Evolutionary conservation across 768 basidiomycete species (phyloP), one percentile per base, ranked within the genome.

Genomic region (Termitomyces sp.): DNA sequence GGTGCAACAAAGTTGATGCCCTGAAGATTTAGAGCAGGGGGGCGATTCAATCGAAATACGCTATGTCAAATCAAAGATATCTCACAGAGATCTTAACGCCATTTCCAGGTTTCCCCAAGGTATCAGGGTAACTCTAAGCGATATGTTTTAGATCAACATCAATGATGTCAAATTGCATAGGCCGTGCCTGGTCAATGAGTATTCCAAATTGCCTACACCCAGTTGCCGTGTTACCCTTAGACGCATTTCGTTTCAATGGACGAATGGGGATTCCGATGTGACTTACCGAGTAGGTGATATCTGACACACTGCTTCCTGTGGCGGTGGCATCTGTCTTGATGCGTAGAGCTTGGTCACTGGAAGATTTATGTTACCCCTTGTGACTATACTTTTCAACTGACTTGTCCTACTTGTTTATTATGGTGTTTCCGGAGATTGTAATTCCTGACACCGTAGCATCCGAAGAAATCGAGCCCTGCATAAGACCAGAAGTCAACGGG

Each of bases 11-110:
- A 86, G 62, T 72, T 79, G 62, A 87, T 69, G 59, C 72, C 74
- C 79, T 85, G 46, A 14, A 24, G 20, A 20, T 27, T 47, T 32
- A 55, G 50, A 34, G n/a, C 22, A n/a, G 6, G 12, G 12, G 14
- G 13, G 12, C 9, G 29, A 3, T 46, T 49, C 16, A 51, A 16
- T 10, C 9, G 20, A 32, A n/a, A 39, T 14, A 16, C 5, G 22
- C 18, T 18, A 22, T 20, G 18, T 20, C 31, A 1, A 10, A 27
- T 52, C 9, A 4, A n/a, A 32, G 14, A 24, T 20, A 13, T 65
- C 79, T 60, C 60, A 86, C 84, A n/a, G 79, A 85, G 61, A 87
- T 69, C n/a, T 60, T 68, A 13, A 84, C 80, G 4, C 84, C 85
- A 16, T 67, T 80, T 31, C 84, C 84, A 4, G 86, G 82, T 0